These are phyloP conservation scores for Kluyveromyces starmeri DNA, from an alignment of 805 yeast species.

Conservation along the genomic window DNA sequence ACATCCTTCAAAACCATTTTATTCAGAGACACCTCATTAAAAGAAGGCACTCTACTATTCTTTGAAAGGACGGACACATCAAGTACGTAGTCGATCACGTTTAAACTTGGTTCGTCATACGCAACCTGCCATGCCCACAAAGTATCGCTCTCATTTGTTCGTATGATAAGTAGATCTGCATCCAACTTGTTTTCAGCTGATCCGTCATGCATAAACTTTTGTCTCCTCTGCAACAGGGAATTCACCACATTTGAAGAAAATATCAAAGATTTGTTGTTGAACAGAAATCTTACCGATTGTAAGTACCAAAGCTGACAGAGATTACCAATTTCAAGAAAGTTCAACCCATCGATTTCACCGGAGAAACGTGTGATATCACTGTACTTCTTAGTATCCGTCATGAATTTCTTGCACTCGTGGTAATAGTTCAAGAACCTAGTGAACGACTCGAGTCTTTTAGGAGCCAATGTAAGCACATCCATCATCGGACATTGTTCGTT, in stretches of 20 bases:
- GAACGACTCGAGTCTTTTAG: slow-evolving; percentile 17
- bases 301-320: slow-evolving; percentile 21
- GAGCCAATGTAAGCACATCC: slow-evolving; percentile 16
- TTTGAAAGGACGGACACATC: slow-evolving; percentile 18
- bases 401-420: slow-evolving; percentile 13
- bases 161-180: slow-evolving; percentile 23
- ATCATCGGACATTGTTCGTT: slow-evolving; percentile 16
- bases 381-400: neutral
- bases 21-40: neutral
- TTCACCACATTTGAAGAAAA: slow-evolving; percentile 22
- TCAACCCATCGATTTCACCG: slow-evolving; percentile 6
- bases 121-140: slow-evolving; percentile 26
- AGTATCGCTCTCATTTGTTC: slow-evolving; percentile 14
- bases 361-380: slow-evolving; percentile 6
- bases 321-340: slow-evolving; percentile 16
- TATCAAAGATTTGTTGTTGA: slow-evolving; percentile 20
- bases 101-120: slow-evolving; percentile 26
- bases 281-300: slow-evolving; percentile 17
- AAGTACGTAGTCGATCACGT: slow-evolving; percentile 21
- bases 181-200: slow-evolving; percentile 8
- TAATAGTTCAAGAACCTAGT: slow-evolving; percentile 15
- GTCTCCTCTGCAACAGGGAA: slow-evolving; percentile 9
- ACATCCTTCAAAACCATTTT: slow-evolving; percentile 1
- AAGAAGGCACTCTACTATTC: neutral
- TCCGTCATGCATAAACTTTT: neutral